Conservation (phyloP, 345 rosid genomes). For the Fremontodendron californicum region DNA sequence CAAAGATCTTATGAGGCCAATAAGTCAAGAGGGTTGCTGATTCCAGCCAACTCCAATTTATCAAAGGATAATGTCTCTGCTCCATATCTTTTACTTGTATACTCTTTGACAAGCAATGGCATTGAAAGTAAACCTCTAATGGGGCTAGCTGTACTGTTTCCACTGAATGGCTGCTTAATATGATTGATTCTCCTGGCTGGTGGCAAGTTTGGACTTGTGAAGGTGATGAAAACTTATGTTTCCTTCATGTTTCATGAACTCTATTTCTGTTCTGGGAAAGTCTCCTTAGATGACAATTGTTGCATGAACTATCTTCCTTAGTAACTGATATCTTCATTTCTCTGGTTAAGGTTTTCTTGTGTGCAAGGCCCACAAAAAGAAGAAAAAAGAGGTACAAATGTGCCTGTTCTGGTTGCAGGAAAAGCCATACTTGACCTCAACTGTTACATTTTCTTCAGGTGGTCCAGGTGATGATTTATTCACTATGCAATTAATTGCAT, state of each 20-base stretch:
- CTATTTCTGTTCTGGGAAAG: not conserved
- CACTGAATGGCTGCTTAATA: not conserved
- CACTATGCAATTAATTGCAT: not conserved
- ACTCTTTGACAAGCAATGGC: not conserved
- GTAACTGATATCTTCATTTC: not conserved
- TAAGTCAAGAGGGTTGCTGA: not conserved
- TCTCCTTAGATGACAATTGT: not conserved
- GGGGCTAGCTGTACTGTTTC: not conserved
- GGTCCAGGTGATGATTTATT: not conserved
- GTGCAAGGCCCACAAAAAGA: not conserved
- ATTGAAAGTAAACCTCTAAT: not conserved
- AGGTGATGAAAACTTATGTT: not conserved
- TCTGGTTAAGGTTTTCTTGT: not conserved
- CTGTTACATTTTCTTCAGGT: not conserved
- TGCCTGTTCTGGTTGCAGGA: not conserved
- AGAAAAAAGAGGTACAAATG: not conserved
- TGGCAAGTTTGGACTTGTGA: not conserved
- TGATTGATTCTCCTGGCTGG: not conserved
- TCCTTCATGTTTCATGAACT: not conserved
- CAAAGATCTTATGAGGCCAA: not conserved
- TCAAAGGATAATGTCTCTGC: not conserved
- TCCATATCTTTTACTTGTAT: not conserved
- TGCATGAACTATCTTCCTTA: not conserved
- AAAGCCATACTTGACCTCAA: not conserved
- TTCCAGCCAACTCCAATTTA: not conserved